phyloP scores from a whole-genome alignment of 805 yeast species.

The Starmerella floris region DNA sequence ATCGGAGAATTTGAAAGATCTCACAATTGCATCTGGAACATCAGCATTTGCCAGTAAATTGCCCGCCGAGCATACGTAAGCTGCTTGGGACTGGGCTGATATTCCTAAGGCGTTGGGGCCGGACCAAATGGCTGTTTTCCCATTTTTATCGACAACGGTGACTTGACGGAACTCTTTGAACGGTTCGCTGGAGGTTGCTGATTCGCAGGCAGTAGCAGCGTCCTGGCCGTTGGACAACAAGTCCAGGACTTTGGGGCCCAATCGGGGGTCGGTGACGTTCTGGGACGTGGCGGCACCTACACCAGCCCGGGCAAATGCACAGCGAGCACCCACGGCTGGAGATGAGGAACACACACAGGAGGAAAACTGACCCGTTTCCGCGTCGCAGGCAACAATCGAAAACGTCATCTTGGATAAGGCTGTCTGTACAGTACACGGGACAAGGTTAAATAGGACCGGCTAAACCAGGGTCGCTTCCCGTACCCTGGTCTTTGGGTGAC shows the following conservation, averaged over 20 bases:
- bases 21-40: slow-evolving; percentile 13
- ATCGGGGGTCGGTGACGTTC: slow-evolving; percentile 18
- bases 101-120: slow-evolving; percentile 14
- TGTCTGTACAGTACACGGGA: too few species aligned
- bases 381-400: slow-evolving; percentile 14
- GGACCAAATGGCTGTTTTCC: slow-evolving; percentile 14
- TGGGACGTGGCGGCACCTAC: slow-evolving; percentile 18
- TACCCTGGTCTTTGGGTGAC: too few species aligned
- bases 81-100: slow-evolving; percentile 6
- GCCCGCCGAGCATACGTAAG: slow-evolving; percentile 15
- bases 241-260: slow-evolving; percentile 13
- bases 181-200: not conserved
- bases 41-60: slow-evolving; percentile 9
- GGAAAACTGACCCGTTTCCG: slow-evolving; percentile 15
- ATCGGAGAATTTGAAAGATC: slow-evolving; percentile 5
- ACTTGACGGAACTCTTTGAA: slow-evolving; percentile 13
- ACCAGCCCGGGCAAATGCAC: slow-evolving; percentile 16
- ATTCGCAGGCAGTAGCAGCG: slow-evolving; percentile 11
- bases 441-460: too few species aligned
- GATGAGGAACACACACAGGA: slow-evolving; percentile 17
- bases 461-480: too few species aligned
- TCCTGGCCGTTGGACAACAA: slow-evolving; percentile 6
- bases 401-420: slow-evolving; percentile 10
- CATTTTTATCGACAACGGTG: slow-evolving; percentile 11
- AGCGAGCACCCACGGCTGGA: slow-evolving; percentile 18